Conservation (phyloP, 352 stramenopile species). For the Aphanomyces cochlioides region DNA sequence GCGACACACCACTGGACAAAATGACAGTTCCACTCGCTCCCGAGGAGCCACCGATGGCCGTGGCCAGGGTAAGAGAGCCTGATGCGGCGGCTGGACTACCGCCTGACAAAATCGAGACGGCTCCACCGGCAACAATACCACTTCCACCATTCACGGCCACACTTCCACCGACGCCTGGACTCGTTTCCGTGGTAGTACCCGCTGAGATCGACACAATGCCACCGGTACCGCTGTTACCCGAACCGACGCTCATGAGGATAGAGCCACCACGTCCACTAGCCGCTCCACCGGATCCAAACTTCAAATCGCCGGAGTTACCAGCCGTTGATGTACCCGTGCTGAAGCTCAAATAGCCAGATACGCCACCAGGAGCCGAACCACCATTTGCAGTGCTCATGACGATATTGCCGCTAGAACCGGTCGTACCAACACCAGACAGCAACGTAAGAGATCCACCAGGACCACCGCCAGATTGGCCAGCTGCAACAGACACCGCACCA, state of each 20-base stretch:
- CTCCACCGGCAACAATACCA: constrained; percentile 36
- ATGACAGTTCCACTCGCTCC: constrained; percentile 34
- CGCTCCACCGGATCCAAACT: constrained; percentile 16
- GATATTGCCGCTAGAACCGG: too few species aligned
- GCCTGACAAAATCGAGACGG: constrained; percentile 32
- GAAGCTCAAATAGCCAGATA: not conserved
- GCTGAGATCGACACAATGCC: constrained; percentile 35
- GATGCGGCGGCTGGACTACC: constrained; percentile 19
- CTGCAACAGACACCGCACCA: too few species aligned
- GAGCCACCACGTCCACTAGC: constrained; percentile 33
- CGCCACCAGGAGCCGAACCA: too few species aligned
- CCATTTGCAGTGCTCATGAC: too few species aligned
- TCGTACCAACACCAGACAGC: too few species aligned
- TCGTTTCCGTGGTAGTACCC: constrained; percentile 20
- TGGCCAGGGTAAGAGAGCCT: constrained; percentile 33
- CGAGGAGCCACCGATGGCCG: constrained; percentile 34
- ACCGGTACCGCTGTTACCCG: constrained; percentile 33
- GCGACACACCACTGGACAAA: constrained; percentile 32
- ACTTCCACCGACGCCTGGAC: constrained; percentile 4
- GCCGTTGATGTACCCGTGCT: not conserved
- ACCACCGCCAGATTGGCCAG: too few species aligned
- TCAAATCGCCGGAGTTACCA: constrained; percentile 36
- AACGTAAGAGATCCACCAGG: too few species aligned
- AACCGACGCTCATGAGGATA: constrained; percentile 31
- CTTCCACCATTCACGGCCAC: constrained; percentile 29